These are phyloP conservation scores for Albizia julibrissin DNA, from an alignment of 306 rosid species.

Conservation along the genomic window DNA sequence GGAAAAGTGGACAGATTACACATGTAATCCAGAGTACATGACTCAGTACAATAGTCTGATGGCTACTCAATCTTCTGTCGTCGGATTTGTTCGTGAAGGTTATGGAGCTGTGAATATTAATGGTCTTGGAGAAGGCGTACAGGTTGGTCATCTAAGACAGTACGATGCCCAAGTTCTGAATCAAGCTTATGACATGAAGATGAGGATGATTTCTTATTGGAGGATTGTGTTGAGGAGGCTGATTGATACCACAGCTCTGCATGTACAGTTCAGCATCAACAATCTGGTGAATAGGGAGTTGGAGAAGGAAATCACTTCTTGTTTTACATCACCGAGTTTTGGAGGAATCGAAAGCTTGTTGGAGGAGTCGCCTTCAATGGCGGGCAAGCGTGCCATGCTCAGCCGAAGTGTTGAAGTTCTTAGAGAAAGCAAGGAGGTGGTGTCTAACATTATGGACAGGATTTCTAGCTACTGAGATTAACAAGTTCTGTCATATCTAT, in stretches of 20 bases:
- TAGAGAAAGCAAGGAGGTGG: constrained; percentile 38
- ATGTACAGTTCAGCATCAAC: constrained; percentile 38
- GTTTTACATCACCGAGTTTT: constrained; percentile 26
- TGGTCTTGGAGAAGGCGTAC: neutral
- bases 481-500: neutral
- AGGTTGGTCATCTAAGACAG: constrained; percentile 26
- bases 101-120: neutral
- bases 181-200: constrained; percentile 54
- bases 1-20: constrained; percentile 56
- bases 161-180: neutral
- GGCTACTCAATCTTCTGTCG: constrained; percentile 26
- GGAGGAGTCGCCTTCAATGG: constrained; percentile 51
- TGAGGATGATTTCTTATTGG: constrained; percentile 60
- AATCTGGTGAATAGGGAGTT: constrained; percentile 41
- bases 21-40: constrained; percentile 43
- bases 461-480: constrained; percentile 31
- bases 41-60: constrained; percentile 35
- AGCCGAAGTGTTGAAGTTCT: constrained; percentile 39
- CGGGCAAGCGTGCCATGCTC: constrained; percentile 47
- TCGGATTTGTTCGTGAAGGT: neutral
- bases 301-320: constrained; percentile 42
- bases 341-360: constrained; percentile 56
- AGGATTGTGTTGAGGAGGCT: constrained; percentile 50
- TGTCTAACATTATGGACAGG: constrained; percentile 38
- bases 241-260: constrained; percentile 45